Evolutionary conservation across 352 stramenopile genomes (phyloP).

Genomic region (Globisporangium ultimum): DNA sequence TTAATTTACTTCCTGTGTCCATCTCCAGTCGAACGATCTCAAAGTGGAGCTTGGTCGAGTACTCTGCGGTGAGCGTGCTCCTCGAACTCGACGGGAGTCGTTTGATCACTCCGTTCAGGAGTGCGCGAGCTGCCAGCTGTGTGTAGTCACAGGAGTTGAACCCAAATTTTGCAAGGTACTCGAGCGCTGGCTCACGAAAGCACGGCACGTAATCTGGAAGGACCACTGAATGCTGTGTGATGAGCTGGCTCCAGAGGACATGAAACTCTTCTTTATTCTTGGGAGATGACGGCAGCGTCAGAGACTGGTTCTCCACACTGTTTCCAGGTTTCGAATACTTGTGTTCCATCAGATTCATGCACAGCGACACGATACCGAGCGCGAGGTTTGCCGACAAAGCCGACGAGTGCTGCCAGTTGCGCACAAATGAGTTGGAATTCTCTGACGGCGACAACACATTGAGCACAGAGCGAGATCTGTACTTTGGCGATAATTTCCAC

Average conservation of each 20-base stretch:
- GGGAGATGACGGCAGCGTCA: slow-evolving; percentile 27
- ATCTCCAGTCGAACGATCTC: slow-evolving; percentile 74
- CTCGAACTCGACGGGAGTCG: slow-evolving; percentile 40
- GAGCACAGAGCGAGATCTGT: neutral
- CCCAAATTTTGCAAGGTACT: slow-evolving; percentile 67
- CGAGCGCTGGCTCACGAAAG: slow-evolving; percentile 70
- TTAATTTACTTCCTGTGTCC: slow-evolving; percentile 43
- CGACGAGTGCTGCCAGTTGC: slow-evolving; percentile 77
- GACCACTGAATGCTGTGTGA: slow-evolving; percentile 82
- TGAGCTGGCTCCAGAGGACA: slow-evolving; percentile 83
- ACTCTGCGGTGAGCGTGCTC: slow-evolving; percentile 60
- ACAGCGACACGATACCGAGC: slow-evolving; percentile 67
- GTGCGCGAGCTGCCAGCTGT: slow-evolving; percentile 59
- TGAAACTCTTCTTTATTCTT: slow-evolving; percentile 83
- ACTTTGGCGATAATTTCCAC: slow-evolving; percentile 26
- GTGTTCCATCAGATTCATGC: slow-evolving; percentile 84
- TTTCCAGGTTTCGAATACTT: slow-evolving; percentile 39
- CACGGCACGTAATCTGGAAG: slow-evolving; percentile 65
- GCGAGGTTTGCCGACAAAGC: slow-evolving; percentile 63
- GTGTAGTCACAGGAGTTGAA: slow-evolving; percentile 79
- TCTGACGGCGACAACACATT: slow-evolving; percentile 15
- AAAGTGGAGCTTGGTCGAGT: slow-evolving; percentile 75
- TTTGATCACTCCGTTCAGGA: slow-evolving; percentile 79
- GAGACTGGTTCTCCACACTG: neutral
- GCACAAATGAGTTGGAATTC: slow-evolving; percentile 30